A percentile compares a stretch with the other conserved stretches of the same genome.
These are phyloP conservation scores for Fistulifera pelliculosa DNA, from an alignment of 108 stramenopile genomes.

Conservation along the genomic window DNA sequence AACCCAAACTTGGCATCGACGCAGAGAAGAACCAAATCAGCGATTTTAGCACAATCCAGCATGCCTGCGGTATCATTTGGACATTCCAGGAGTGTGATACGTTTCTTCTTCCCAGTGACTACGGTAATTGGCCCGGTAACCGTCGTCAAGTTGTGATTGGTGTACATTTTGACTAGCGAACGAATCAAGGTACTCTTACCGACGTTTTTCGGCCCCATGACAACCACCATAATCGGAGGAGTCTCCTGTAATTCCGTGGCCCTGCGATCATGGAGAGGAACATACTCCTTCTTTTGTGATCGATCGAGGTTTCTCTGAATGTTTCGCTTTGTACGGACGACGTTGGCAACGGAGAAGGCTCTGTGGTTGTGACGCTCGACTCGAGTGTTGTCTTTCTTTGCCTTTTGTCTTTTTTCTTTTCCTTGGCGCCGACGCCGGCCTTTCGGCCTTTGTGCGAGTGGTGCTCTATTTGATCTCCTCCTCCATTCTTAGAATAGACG, in stretches of 20 bases:
- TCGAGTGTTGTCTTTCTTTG: slow-evolving; percentile 54
- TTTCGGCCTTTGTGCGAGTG: slow-evolving; percentile 63
- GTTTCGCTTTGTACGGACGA: slow-evolving; percentile 84
- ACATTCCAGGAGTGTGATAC: slow-evolving; percentile 94
- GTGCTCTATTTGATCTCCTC: slow-evolving; percentile 14
- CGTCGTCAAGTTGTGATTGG: slow-evolving; percentile 82
- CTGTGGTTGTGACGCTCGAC: slow-evolving; percentile 82
- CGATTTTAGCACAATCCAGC: slow-evolving; percentile 97
- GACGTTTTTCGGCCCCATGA: slow-evolving; percentile 91
- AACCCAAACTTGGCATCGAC: slow-evolving; percentile 99
- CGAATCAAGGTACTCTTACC: slow-evolving; percentile 96
- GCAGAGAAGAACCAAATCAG: slow-evolving; percentile 92
- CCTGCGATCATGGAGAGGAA: slow-evolving; percentile 70
- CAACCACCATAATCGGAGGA: slow-evolving; percentile 87
- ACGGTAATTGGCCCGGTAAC: slow-evolving; percentile 94
- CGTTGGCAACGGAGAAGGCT: slow-evolving; percentile 93
- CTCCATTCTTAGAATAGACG: neutral
- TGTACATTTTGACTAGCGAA: slow-evolving; percentile 92
- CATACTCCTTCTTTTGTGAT: slow-evolving; percentile 94
- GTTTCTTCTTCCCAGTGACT: slow-evolving; percentile 82
- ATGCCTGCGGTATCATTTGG: slow-evolving; percentile 89
- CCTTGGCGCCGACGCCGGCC: slow-evolving; percentile 80
- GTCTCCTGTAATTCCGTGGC: slow-evolving; percentile 9
- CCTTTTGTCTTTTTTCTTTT: slow-evolving; percentile 69
- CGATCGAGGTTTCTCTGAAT: slow-evolving; percentile 93